Evolutionary conservation across 192 early-diverging fungal species (phyloP).

Genomic region (Gonapodya prolifera): DNA sequence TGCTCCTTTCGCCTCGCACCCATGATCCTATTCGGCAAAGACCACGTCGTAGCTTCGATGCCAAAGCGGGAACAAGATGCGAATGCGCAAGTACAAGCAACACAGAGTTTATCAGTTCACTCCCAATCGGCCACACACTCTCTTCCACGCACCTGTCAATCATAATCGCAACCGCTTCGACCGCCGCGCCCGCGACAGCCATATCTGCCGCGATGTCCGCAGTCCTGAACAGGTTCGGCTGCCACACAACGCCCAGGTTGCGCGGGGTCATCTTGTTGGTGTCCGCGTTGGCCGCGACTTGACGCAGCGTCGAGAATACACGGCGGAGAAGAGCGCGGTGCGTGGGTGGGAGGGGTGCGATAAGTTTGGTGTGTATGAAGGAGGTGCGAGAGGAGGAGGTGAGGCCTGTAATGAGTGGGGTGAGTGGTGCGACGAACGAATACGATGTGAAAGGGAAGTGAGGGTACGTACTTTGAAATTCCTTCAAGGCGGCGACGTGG

Average conservation of each 20-base stretch:
- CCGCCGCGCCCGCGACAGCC: background rate
- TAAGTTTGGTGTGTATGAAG: background rate
- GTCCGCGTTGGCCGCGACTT: background rate
- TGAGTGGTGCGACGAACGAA: background rate
- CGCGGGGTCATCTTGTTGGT: background rate
- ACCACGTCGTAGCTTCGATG: no score
- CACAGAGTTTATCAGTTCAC: no score
- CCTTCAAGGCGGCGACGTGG: background rate
- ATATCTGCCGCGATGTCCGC: background rate
- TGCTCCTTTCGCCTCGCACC: no score
- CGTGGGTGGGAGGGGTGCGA: background rate
- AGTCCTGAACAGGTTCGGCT: background rate
- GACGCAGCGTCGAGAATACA: background rate
- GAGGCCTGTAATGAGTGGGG: background rate
- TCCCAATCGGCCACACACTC: no score
- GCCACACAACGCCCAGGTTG: background rate
- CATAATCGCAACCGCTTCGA: background rate
- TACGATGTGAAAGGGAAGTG: background rate
- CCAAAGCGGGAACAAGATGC: no score
- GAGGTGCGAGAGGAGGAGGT: background rate
- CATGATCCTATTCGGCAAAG: no score
- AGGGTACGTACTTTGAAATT: background rate
- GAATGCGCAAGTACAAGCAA: no score
- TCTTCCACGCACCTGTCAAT: background rate
- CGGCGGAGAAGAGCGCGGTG: background rate